Percentiles rank a stretch among this genome's conserved stretches.
phyloP scores from a whole-genome alignment of 805 yeast species.

The Yarrowia sp. region DNA sequence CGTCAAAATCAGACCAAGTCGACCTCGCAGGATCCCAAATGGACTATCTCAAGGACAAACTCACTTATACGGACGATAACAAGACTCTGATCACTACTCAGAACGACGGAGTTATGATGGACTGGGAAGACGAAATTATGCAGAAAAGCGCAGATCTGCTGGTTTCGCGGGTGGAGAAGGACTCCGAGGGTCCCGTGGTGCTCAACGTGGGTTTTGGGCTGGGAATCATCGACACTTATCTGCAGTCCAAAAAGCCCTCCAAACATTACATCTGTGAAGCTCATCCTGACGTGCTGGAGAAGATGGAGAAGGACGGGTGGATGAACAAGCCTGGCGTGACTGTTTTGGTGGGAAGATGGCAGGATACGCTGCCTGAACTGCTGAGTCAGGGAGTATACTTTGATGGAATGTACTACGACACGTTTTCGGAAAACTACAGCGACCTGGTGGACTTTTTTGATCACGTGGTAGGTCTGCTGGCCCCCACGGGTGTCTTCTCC shows the following conservation, averaged over 20 bases:
- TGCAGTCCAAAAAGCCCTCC: constrained; percentile 64
- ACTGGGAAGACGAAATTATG: constrained; percentile 91
- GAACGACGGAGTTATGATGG: constrained; percentile 96
- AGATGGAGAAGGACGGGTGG: constrained; percentile 82
- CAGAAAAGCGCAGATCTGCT: constrained; percentile 75
- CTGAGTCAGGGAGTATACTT: constrained; percentile 72
- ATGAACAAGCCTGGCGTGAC: constrained; percentile 72
- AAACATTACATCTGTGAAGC: constrained; percentile 92
- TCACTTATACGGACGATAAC: constrained; percentile 63
- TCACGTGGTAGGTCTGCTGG: constrained; percentile 76
- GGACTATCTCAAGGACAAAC: constrained; percentile 67
- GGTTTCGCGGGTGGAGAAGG: constrained; percentile 52
- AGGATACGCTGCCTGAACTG: constrained; percentile 72
- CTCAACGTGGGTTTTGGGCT: constrained; percentile 94
- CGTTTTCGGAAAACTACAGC: constrained; percentile 88
- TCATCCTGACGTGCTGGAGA: constrained; percentile 84
- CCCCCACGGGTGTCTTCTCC: constrained; percentile 83
- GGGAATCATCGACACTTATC: constrained; percentile 91
- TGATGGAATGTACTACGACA: constrained; percentile 92
- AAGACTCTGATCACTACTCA: constrained; percentile 75
- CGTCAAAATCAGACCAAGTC: background rate
- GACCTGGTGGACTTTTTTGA: constrained; percentile 90
- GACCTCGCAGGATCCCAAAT: constrained; percentile 55
- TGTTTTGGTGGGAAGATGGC: constrained; percentile 91
- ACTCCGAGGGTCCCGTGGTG: constrained; percentile 54